These are phyloP conservation scores for Mycena albidolilacea DNA, from an alignment of 768 basidiomycete species.

Conservation along the genomic window DNA sequence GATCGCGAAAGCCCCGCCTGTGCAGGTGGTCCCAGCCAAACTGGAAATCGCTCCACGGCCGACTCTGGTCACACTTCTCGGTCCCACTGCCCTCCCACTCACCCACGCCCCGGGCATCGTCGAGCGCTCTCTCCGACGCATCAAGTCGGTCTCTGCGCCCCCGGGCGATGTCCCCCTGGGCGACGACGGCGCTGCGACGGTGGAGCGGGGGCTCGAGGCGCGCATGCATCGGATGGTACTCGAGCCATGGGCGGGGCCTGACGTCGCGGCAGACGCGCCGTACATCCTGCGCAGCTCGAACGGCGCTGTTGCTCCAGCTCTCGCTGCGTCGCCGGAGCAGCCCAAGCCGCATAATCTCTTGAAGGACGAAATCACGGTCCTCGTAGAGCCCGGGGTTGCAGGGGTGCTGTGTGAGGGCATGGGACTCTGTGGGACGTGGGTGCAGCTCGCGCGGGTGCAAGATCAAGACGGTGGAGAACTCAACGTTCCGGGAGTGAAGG, in stretches of 20 bases:
- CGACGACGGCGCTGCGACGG: conserved; percentile 43
- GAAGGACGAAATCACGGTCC: conserved; percentile 45
- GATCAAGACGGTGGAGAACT: conserved; percentile 10
- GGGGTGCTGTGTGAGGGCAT: conserved; percentile 45
- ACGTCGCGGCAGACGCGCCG: conserved; percentile 48
- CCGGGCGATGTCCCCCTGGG: conserved; percentile 26
- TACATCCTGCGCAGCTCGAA: conserved; percentile 53
- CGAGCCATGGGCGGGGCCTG: conserved; percentile 59
- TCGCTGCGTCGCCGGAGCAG: conserved; percentile 39
- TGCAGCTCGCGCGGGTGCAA: conserved; percentile 46
- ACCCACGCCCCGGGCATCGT: conserved; percentile 78
- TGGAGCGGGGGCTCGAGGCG: conserved; percentile 53
- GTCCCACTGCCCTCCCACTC: conserved; percentile 68
- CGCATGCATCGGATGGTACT: conserved; percentile 46
- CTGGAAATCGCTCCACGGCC: neutral
- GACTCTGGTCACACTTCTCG: conserved; percentile 54
- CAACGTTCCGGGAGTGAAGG: neutral
- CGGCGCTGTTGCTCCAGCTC: conserved; percentile 41
- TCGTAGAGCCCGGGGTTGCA: conserved; percentile 43
- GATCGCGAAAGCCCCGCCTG: neutral
- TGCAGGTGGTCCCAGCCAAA: too few relatives aligned
- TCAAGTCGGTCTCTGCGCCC: conserved; percentile 64
- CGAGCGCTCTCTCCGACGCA: conserved; percentile 73
- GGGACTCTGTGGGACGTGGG: conserved; percentile 54
- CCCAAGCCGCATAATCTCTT: conserved; percentile 26